These are phyloP conservation scores for Arthrobotrys entomopaga DNA, from an alignment of 2,329 filamentous ascomycete genomes.

Conservation along the genomic window DNA sequence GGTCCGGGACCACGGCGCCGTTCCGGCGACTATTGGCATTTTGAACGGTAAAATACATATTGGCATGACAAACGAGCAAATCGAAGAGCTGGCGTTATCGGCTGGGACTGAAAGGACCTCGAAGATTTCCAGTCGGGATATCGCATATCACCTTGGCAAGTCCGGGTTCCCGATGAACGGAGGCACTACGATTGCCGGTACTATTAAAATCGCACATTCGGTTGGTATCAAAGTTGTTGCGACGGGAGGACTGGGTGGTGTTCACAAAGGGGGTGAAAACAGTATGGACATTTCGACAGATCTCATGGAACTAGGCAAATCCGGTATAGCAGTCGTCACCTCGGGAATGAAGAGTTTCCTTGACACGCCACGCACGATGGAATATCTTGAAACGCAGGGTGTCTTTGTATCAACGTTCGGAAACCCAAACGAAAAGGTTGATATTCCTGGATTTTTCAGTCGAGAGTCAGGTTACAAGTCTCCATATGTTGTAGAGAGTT, in stretches of 20 bases:
- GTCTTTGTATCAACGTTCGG: constrained; percentile 89
- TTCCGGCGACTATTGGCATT: constrained; percentile 91
- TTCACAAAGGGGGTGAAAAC: constrained; percentile 86
- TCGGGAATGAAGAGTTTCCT: constrained; percentile 96
- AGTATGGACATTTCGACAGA: constrained; percentile 96
- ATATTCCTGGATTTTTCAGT: constrained; percentile 94
- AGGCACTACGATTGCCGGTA: constrained; percentile 91
- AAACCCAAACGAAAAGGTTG: constrained; percentile 71
- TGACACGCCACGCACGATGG: constrained; percentile 87
- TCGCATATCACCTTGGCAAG: constrained; percentile 82
- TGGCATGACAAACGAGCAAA: constrained; percentile 77
- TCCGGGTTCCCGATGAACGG: constrained; percentile 76
- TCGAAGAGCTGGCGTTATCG: constrained; percentile 74
- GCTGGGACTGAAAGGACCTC: constrained; percentile 74
- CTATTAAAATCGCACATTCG: constrained; percentile 85
- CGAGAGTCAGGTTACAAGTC: constrained; percentile 85
- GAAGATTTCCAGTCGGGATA: constrained; percentile 88
- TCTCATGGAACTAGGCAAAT: constrained; percentile 89
- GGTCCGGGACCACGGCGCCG: constrained; percentile 80
- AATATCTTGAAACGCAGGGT: constrained; percentile 75
- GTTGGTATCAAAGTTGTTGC: constrained; percentile 93
- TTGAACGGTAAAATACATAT: constrained; percentile 84
- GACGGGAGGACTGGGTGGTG: constrained; percentile 91
- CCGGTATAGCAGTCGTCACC: constrained; percentile 85
- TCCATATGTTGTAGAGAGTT: constrained; percentile 77